Evolutionary conservation across 2,329 filamentous ascomycete genomes (phyloP).

Genomic region (Graphilbum fragrans): DNA sequence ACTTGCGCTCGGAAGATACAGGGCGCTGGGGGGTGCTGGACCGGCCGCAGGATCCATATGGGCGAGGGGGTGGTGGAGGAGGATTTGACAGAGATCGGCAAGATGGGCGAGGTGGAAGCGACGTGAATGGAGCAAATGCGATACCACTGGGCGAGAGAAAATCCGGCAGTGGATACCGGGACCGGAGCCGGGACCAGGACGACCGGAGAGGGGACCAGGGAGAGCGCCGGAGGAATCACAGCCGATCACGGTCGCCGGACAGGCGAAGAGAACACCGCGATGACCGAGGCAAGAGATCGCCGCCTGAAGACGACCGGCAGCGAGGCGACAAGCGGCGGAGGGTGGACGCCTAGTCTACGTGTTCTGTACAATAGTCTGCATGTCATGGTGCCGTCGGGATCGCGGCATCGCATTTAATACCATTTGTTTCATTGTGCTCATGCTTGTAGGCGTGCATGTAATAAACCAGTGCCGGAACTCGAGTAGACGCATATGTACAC

Average conservation of each 20-base stretch:
- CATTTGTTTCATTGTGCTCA: too few species aligned
- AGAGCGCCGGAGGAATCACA: conserved; percentile 6
- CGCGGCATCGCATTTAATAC: too few species aligned
- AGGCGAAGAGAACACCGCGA: conserved; percentile 32
- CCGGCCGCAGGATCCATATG: conserved; percentile 15
- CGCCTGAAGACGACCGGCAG: conserved; percentile 35
- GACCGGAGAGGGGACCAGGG: conserved; percentile 13
- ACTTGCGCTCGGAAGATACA: conserved; percentile 82
- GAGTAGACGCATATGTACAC: too few species aligned
- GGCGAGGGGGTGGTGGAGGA: conserved; percentile 17
- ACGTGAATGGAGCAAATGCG: conserved; percentile 55
- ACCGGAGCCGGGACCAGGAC: conserved; percentile 13
- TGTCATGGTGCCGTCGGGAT: too few species aligned
- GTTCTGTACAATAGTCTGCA: too few species aligned
- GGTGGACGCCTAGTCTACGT: conserved; percentile 26
- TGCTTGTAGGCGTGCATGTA: too few species aligned
- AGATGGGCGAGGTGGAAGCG: conserved; percentile 37
- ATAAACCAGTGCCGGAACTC: too few species aligned
- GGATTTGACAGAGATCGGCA: conserved; percentile 23
- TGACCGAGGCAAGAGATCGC: conserved; percentile 42
- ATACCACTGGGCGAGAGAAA: conserved; percentile 55
- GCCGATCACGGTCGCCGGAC: conserved; percentile 16
- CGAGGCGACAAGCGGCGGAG: conserved; percentile 44
- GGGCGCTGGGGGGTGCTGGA: conserved; percentile 66
- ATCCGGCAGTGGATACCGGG: conserved; percentile 16